Conservation (phyloP, 768 basidiomycete genomes). For the Tylopilus cervinicoccineus region DNA sequence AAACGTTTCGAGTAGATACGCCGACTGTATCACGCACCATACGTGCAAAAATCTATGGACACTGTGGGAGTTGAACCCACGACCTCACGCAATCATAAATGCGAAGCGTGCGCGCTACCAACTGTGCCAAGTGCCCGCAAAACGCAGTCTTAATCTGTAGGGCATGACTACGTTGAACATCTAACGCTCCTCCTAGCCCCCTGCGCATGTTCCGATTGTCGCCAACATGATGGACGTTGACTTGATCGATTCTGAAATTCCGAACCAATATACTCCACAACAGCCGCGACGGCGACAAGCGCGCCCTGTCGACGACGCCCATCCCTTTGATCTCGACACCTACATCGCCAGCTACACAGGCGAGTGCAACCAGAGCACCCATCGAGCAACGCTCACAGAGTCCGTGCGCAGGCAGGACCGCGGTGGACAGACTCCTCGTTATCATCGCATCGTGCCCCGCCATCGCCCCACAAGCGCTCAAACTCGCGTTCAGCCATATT, state of each 20-base stretch:
- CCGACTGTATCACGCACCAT: not conserved
- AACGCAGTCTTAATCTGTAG: rapidly evolving
- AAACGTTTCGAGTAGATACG: constrained; percentile 55
- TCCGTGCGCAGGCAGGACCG: constrained; percentile 57
- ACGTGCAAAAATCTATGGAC: constrained; percentile 21
- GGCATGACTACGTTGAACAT: not conserved
- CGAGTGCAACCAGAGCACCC: constrained; percentile 22
- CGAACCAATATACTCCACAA: constrained; percentile 8
- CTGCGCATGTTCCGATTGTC: not conserved
- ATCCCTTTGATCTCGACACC: constrained; percentile 85
- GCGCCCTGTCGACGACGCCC: constrained; percentile 65
- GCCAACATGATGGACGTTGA: constrained; percentile 28
- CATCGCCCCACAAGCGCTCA: constrained; percentile 69
- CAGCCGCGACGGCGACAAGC: constrained; percentile 22
- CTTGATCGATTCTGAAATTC: constrained; percentile 25
- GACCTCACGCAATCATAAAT: constrained; percentile 47
- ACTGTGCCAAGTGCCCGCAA: constrained; percentile 32
- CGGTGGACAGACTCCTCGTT: constrained; percentile 68
- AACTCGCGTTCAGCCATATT: constrained; percentile 61
- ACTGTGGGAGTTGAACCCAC: constrained; percentile 50
- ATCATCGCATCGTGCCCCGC: constrained; percentile 62
- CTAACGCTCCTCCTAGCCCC: constrained; percentile 2
- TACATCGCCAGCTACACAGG: constrained; percentile 78
- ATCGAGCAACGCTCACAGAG: not conserved
- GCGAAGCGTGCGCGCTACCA: constrained; percentile 62